Percentiles rank a stretch among this genome's conserved stretches.
Conservation (phyloP, 1,139 yeast species). For the Pichia sp. region DNA sequence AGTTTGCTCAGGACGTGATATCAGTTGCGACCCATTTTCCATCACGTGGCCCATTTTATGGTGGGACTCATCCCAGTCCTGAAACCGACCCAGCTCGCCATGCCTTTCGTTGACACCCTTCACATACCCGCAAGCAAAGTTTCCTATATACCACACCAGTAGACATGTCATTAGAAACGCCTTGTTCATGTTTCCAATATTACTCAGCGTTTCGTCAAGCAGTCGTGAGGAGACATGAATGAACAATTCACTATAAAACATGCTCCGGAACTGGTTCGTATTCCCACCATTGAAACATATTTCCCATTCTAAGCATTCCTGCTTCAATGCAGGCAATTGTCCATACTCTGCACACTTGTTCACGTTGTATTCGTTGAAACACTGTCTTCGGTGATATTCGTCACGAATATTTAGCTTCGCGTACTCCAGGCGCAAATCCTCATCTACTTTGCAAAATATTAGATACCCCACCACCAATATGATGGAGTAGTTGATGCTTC, state of each 20-base stretch:
- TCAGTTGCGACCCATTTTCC: too few species aligned
- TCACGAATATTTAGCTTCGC: constrained; percentile 34
- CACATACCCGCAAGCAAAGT: constrained; percentile 32
- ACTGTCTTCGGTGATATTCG: constrained; percentile 37
- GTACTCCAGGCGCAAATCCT: constrained; percentile 46
- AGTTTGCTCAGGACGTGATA: too few species aligned
- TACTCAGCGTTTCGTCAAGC: constrained; percentile 57
- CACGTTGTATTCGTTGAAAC: constrained; percentile 42
- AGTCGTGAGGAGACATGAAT: constrained; percentile 60
- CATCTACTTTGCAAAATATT: constrained; percentile 38
- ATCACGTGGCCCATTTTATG: too few species aligned
- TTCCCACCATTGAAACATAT: constrained; percentile 52
- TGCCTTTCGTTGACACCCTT: neutral
- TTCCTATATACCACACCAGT: constrained; percentile 40
- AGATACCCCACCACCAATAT: constrained; percentile 31
- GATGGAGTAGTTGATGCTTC: constrained; percentile 38
- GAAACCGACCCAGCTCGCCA: too few species aligned
- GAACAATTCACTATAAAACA: constrained; percentile 36
- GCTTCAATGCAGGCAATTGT: constrained; percentile 53
- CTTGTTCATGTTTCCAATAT: constrained; percentile 53
- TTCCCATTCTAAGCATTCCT: constrained; percentile 52
- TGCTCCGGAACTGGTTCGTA: constrained; percentile 13
- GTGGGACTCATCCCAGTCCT: too few species aligned
- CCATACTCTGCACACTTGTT: constrained; percentile 52
- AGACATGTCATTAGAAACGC: constrained; percentile 34